Conservation (phyloP, 1,139 yeast species). For the Yamadazyma diospyri region DNA sequence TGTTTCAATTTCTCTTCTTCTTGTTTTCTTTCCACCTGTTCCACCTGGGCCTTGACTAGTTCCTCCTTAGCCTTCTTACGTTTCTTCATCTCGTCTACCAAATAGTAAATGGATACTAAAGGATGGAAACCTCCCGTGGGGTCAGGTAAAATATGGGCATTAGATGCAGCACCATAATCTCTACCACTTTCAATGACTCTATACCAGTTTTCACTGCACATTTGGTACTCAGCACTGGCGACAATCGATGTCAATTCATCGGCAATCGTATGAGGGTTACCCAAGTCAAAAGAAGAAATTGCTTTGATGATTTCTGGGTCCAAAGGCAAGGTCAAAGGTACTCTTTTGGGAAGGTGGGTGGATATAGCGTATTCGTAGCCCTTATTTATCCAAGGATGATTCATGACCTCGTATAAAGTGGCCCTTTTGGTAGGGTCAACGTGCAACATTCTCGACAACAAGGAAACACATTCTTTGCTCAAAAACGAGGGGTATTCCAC, state of each 20-base stretch:
- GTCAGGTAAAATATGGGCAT: slow-evolving; percentile 49
- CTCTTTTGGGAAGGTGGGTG: slow-evolving; percentile 70
- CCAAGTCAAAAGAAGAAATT: slow-evolving; percentile 79
- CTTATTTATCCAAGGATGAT: slow-evolving; percentile 93
- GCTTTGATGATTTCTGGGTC: slow-evolving; percentile 68
- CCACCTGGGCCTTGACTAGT: slow-evolving; percentile 27
- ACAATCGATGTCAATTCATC: slow-evolving; percentile 58
- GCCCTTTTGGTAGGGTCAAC: slow-evolving; percentile 87
- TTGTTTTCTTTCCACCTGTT: slow-evolving; percentile 22
- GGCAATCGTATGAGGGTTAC: slow-evolving; percentile 56
- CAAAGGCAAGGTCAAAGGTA: slow-evolving; percentile 71
- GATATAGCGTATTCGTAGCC: slow-evolving; percentile 78
- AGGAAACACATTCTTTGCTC: slow-evolving; percentile 77
- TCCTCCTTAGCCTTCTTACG: slow-evolving; percentile 63
- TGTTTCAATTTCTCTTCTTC: slow-evolving; percentile 8
- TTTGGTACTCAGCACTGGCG: slow-evolving; percentile 64
- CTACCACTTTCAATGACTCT: slow-evolving; percentile 40
- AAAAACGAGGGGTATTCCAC: slow-evolving; percentile 89
- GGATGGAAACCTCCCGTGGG: slow-evolving; percentile 95
- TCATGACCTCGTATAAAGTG: slow-evolving; percentile 68
- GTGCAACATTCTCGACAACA: slow-evolving; percentile 84
- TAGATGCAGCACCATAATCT: slow-evolving; percentile 40
- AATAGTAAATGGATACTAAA: slow-evolving; percentile 75
- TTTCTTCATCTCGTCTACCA: slow-evolving; percentile 79
- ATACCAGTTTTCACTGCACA: slow-evolving; percentile 66